phyloP scores from a whole-genome alignment of 1,284 basidiomycete genomes.

The Athelia sp. region DNA sequence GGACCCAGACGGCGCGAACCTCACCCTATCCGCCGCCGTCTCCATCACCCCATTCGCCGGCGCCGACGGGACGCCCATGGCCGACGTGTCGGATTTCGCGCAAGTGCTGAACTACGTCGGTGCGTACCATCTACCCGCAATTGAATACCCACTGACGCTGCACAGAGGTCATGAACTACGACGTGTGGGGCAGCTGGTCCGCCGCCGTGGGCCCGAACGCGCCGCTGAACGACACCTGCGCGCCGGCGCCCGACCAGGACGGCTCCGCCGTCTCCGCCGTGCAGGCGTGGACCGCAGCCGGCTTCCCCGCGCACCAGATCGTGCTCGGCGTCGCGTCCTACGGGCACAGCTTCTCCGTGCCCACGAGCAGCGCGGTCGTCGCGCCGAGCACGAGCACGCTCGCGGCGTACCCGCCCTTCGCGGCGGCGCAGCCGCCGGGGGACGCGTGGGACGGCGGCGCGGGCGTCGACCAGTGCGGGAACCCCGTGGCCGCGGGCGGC shows the following conservation, averaged over 20 bases:
- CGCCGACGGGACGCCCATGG: slow-evolving; percentile 48
- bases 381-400: slow-evolving; percentile 28
- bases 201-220: slow-evolving; percentile 71
- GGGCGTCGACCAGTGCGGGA: slow-evolving; percentile 51
- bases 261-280: slow-evolving; percentile 78
- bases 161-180: slow-evolving; percentile 78
- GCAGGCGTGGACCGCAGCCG: slow-evolving; percentile 69
- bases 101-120: slow-evolving; percentile 71
- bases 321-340: slow-evolving; percentile 81
- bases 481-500: slow-evolving; percentile 33
- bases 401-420: slow-evolving; percentile 46
- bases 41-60: slow-evolving; percentile 66
- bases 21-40: slow-evolving; percentile 74
- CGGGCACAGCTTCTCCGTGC: slow-evolving; percentile 57
- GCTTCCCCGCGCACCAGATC: slow-evolving; percentile 75
- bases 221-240: slow-evolving; percentile 76
- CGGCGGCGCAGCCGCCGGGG: slow-evolving; percentile 40
- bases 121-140: slow-evolving; percentile 8
- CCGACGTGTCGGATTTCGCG: slow-evolving; percentile 67
- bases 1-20: slow-evolving; percentile 47
- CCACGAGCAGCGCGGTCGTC: slow-evolving; percentile 32
- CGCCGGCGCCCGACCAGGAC: slow-evolving; percentile 48
- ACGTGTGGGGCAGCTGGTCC: slow-evolving; percentile 62
- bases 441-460: slow-evolving; percentile 51
- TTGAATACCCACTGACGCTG: slow-evolving; percentile 11